A percentile compares a stretch with the other conserved stretches of the same genome.
phyloP scores from a whole-genome alignment of 2,329 filamentous ascomycete genomes.

The Aspergillus bombycis region DNA sequence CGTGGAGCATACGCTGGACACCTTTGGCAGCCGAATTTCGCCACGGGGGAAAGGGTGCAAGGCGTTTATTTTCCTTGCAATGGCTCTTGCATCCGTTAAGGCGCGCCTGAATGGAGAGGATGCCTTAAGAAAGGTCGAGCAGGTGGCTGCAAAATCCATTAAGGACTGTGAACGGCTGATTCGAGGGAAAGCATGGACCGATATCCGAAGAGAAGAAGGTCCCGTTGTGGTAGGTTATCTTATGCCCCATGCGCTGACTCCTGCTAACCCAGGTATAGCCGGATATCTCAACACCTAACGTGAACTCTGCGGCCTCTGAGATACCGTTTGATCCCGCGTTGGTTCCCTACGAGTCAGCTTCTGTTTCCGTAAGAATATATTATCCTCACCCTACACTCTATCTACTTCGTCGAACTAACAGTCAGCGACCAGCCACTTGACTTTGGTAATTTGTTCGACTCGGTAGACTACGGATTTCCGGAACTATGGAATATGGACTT shows the following conservation, averaged over 20 bases:
- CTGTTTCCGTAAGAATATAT: constrained; percentile 28
- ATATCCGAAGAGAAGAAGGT: constrained; percentile 23
- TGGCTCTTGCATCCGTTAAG: constrained; percentile 35
- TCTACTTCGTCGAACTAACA: background rate
- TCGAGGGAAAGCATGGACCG: constrained; percentile 26
- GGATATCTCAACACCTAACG: constrained; percentile 12
- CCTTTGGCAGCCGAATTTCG: constrained; percentile 32
- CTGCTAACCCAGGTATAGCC: constrained; percentile 21
- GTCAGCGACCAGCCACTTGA: constrained; percentile 29
- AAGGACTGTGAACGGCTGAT: constrained; percentile 28
- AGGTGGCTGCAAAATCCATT: constrained; percentile 25
- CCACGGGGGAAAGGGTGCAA: constrained; percentile 33
- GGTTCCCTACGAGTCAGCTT: constrained; percentile 23
- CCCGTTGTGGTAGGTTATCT: constrained; percentile 22
- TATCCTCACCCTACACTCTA: background rate
- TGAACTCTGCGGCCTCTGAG: constrained; percentile 20
- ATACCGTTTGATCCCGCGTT: constrained; percentile 30
- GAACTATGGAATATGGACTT: constrained; percentile 34
- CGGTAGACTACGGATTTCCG: constrained; percentile 27
- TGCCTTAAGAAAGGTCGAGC: constrained; percentile 28
- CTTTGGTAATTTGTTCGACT: constrained; percentile 35
- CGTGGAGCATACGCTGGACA: constrained; percentile 32
- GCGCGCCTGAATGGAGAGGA: constrained; percentile 36
- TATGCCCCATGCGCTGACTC: background rate
- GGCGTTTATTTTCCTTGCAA: constrained; percentile 33